phyloP scores from a whole-genome alignment of 805 yeast species.

The Ogataea philodendri region DNA sequence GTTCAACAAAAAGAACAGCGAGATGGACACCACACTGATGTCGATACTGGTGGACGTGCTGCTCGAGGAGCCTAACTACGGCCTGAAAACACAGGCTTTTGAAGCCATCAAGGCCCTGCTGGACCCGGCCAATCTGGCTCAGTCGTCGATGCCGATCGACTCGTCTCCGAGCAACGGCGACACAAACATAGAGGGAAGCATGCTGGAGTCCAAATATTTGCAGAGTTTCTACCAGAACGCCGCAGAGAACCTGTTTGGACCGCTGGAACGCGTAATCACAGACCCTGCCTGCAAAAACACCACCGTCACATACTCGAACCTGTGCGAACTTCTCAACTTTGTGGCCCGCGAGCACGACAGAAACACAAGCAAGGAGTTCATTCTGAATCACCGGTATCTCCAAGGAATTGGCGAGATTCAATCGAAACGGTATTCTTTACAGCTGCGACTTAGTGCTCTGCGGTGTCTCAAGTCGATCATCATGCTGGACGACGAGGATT shows the following conservation, averaged over 20 bases:
- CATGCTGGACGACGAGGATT: slow-evolving; percentile 58
- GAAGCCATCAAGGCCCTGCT: slow-evolving; percentile 78
- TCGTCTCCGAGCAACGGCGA: slow-evolving; percentile 18
- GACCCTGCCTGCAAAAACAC: slow-evolving; percentile 7
- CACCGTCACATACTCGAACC: slow-evolving; percentile 28
- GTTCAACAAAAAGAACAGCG: slow-evolving; percentile 37
- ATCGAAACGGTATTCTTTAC: slow-evolving; percentile 41
- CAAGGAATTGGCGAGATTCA: slow-evolving; percentile 54
- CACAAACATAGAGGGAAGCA: slow-evolving; percentile 12
- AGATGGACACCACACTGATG: slow-evolving; percentile 45
- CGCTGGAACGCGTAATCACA: slow-evolving; percentile 15
- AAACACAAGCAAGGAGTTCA: slow-evolving; percentile 55
- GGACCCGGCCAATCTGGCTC: slow-evolving; percentile 44
- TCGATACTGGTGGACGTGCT: slow-evolving; percentile 57
- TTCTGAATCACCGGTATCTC: slow-evolving; percentile 58
- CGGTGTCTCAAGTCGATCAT: slow-evolving; percentile 66
- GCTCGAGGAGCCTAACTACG: slow-evolving; percentile 61
- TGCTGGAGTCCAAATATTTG: slow-evolving; percentile 38
- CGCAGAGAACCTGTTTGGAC: slow-evolving; percentile 29
- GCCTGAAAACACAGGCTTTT: slow-evolving; percentile 75
- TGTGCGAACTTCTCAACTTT: slow-evolving; percentile 70
- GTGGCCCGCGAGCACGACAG: slow-evolving; percentile 65
- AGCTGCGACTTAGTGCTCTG: slow-evolving; percentile 63
- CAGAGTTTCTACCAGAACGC: slow-evolving; percentile 57
- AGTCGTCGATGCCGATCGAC: slow-evolving; percentile 13